These are phyloP conservation scores for Zizania latifolia DNA, from an alignment of 176 grass and related monocot species.

Conservation along the genomic window DNA sequence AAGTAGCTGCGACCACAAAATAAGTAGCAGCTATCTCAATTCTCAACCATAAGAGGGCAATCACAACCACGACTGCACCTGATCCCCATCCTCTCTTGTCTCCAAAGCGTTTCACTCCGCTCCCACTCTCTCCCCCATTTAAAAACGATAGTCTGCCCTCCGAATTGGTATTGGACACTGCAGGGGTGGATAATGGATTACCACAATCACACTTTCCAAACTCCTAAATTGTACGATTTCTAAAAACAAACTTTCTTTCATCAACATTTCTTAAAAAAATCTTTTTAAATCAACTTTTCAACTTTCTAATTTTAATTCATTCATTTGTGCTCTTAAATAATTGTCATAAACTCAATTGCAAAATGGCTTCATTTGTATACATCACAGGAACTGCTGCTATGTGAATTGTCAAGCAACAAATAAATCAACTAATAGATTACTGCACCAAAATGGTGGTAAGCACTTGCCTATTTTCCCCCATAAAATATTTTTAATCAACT, in stretches of 20 bases:
- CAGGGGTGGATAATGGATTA: too few species aligned
- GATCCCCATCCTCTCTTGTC: neutral
- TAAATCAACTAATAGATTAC: neutral
- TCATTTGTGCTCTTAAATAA: too few species aligned
- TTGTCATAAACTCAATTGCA: too few species aligned
- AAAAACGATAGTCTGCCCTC: too few species aligned
- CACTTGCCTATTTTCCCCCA: neutral
- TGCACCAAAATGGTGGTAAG: neutral
- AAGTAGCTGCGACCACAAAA: neutral
- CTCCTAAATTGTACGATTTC: too few species aligned
- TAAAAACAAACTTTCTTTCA: too few species aligned
- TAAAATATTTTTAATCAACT: neutral
- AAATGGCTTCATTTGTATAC: neutral
- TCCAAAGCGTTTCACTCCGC: neutral
- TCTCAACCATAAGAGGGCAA: neutral
- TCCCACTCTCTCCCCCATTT: neutral
- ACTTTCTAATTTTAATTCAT: too few species aligned
- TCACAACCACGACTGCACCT: neutral
- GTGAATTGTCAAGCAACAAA: neutral
- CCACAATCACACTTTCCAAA: too few species aligned
- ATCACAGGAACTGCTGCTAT: neutral
- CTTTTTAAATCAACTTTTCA: too few species aligned
- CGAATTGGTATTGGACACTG: too few species aligned
- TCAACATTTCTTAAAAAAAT: too few species aligned
- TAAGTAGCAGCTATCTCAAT: neutral